Base-by-base conservation (phyloP, 2,329 filamentous ascomycete genomes). In the Cladosporium sp. region DNA sequence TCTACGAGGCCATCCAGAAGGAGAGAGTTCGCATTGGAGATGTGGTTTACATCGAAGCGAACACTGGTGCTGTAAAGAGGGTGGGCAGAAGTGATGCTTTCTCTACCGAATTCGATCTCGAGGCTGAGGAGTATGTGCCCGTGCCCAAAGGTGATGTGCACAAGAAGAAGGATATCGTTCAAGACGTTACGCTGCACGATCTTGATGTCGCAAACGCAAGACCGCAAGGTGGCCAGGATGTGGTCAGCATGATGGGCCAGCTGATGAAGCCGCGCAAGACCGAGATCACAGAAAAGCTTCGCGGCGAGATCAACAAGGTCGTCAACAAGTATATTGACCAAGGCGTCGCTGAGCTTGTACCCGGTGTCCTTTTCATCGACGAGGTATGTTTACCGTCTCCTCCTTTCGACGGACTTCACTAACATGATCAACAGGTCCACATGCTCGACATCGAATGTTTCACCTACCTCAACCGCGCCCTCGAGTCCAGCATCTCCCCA, bases 211-310 rank as follows among this genome's bases (percentile, higher is more conserved):
- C 94, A 64, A 99, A 99, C 70, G 89, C 94, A 14, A 83, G 93
- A 69, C 94, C 94, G 4, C 92, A 97, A 79, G 94, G 94, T 55
- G 94, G 94, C 45, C 94, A 99, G 80, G 94, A 99, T 75, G 96
- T 99, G 66, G 97, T 99, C 92, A 97, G 92, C 80, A 97, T 99
- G 94, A 97, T 99, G 93, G 94, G 94, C 69, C 94, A 99, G 77
- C 79, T 99, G 71, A 97, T 97, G 92, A 97, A 97, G 83, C 94
- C 94, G 62, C 95, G 95, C 81, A 97, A 97, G 87, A 99, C 94
- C 5, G 94, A 99, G 75, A 97, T 99, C 71, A 99, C 94, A 30
- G 94, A 99, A 77, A 99, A 99, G 80, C 80, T 99, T 70, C 86
- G 94, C 61, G 81, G 85, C 58, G 94, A 99, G 79, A 97, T 99